Percentiles rank a stretch among this genome's conserved stretches.
These are phyloP conservation scores for Zea mays DNA, from an alignment of 176 grass and related monocot genomes.

Conservation along the genomic window Zm-B73-REFERENCE-NAM-5.0 NC_050102.1:161454001-161454500, in stretches of 20 bases:
- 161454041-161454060: slow-evolving; percentile 36
- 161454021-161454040: slow-evolving; percentile 43
- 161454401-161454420: too few relatives aligned
- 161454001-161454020: slow-evolving; percentile 64
- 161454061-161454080: slow-evolving; percentile 26
- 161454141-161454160: slow-evolving; percentile 24
- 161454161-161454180: neutral
- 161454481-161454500: too few relatives aligned
- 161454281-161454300: too few relatives aligned
- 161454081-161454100: slow-evolving; percentile 13
- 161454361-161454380: too few relatives aligned
- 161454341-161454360: too few relatives aligned
- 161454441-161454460: too few relatives aligned
- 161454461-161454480: too few relatives aligned
- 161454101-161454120: slow-evolving; percentile 56
- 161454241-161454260: neutral
- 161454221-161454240: neutral
- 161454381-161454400: too few relatives aligned
- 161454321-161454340: too few relatives aligned
- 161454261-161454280: too few relatives aligned
- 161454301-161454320: too few relatives aligned
- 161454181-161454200: neutral
- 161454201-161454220: neutral
- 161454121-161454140: slow-evolving; percentile 35
- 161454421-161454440: too few relatives aligned